Conservation (phyloP, 129 eudicot genomes). For the Flaveria brownii region DNA sequence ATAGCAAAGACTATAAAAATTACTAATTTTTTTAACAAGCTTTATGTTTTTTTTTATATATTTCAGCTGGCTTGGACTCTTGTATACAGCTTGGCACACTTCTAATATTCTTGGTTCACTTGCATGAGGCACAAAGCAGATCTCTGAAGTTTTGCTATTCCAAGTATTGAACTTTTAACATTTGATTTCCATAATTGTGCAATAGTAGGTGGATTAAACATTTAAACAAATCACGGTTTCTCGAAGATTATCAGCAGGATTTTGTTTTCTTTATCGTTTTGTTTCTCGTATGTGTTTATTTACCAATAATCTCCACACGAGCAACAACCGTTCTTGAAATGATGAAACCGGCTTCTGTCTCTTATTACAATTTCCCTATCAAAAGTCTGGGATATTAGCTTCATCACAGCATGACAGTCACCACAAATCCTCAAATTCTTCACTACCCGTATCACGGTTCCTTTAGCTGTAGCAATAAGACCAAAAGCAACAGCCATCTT, state of each 20-base stretch:
- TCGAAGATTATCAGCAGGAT: neutral
- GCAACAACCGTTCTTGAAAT: slow-evolving; percentile 64
- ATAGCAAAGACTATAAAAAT: neutral
- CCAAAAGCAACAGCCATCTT: slow-evolving; percentile 48
- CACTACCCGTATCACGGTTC: slow-evolving; percentile 55
- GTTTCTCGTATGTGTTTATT: neutral
- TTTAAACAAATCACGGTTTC: slow-evolving; percentile 3
- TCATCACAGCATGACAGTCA: slow-evolving; percentile 77
- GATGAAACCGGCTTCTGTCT: slow-evolving; percentile 78
- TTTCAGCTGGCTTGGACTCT: slow-evolving; percentile 94
- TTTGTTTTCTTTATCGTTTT: neutral
- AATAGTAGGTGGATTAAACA: slow-evolving; percentile 21
- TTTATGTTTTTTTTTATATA: neutral
- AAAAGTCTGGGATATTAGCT: slow-evolving; percentile 52
- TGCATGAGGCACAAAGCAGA: slow-evolving; percentile 16
- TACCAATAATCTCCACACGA: slow-evolving; percentile 85
- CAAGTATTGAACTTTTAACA: slow-evolving; percentile 12
- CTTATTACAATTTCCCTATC: slow-evolving; percentile 75
- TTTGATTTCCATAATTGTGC: slow-evolving; percentile 30
- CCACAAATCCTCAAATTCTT: slow-evolving; percentile 83
- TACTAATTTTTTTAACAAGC: no score
- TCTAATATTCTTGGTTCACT: slow-evolving; percentile 39
- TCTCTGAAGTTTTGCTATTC: slow-evolving; percentile 20
- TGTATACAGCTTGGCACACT: slow-evolving; percentile 96
- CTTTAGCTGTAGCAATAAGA: slow-evolving; percentile 36